These are phyloP conservation scores for Hyparrhenia diplandra DNA, from an alignment of 176 grass and related monocot genomes.

Conservation along the genomic window DNA sequence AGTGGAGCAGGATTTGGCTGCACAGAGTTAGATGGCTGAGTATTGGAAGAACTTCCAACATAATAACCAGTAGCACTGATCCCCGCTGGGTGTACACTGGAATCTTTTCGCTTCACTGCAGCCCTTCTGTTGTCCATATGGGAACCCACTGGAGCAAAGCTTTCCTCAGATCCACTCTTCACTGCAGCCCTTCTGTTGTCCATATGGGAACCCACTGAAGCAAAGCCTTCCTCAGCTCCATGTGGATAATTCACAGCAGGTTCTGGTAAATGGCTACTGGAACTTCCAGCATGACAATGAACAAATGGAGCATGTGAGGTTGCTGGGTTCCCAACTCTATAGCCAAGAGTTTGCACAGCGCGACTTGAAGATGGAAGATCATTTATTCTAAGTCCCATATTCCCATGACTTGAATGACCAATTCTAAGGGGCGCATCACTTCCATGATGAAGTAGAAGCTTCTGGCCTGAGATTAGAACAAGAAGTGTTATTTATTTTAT, in stretches of 20 bases:
- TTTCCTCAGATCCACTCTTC: conserved; percentile 40
- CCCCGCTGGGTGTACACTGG: conserved; percentile 12
- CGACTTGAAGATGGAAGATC: conserved; percentile 37
- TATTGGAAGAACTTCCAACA: conserved; percentile 57
- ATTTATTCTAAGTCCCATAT: conserved; percentile 28
- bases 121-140: conserved; percentile 33
- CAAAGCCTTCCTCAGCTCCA: conserved; percentile 24
- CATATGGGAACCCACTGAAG: conserved; percentile 22
- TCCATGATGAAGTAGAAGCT: conserved; percentile 29
- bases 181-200: conserved; percentile 30
- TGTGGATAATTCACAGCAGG: conserved; percentile 23
- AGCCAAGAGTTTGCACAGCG: neutral
- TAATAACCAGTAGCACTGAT: conserved; percentile 22
- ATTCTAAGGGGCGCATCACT: conserved; percentile 32
- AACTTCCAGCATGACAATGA: conserved; percentile 32
- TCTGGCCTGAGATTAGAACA: conserved; percentile 43
- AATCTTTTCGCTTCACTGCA: conserved; percentile 44
- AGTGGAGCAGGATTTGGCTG: conserved; percentile 24
- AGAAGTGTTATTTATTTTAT: neutral
- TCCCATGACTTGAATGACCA: conserved; percentile 7
- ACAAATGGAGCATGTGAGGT: conserved; percentile 25
- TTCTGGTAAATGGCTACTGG: conserved; percentile 16
- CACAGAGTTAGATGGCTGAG: conserved; percentile 28
- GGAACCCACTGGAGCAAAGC: conserved; percentile 21
- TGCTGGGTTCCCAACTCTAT: conserved; percentile 17